These are phyloP conservation scores for Lodderomyces metapsilosis DNA, from an alignment of 1,139 yeast species.

Conservation along the genomic window DNA sequence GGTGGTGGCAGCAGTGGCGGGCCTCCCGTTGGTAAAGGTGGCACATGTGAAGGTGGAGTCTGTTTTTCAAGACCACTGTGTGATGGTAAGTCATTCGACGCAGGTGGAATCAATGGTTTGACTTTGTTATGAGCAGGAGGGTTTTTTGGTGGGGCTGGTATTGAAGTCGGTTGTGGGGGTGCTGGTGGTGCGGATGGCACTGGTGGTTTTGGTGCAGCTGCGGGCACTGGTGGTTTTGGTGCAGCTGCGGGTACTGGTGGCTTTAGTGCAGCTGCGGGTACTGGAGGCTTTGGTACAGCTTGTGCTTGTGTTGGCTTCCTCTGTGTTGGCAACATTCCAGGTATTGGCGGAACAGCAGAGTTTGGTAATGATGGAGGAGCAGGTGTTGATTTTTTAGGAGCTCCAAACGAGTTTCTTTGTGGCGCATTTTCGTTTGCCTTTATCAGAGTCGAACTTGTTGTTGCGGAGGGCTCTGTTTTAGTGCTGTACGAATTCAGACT, in stretches of 20 bases:
- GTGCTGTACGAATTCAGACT: constrained; percentile 17
- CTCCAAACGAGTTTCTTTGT: not conserved
- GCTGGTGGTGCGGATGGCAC: constrained; percentile 12
- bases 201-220: too few relatives aligned
- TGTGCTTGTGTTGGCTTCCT: constrained; percentile 6
- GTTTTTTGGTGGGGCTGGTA: constrained; percentile 2
- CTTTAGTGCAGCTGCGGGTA: constrained; percentile 5
- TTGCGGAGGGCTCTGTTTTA: constrained; percentile 13
- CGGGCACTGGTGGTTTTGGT: too few relatives aligned
- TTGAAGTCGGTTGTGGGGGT: constrained; percentile 11
- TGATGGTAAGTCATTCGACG: not conserved
- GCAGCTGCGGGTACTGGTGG: too few relatives aligned
- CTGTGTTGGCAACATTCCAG: constrained; percentile 4
- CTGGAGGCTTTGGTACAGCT: constrained; percentile 5
- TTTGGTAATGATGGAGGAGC: constrained; percentile 7
- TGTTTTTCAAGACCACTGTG: not conserved
- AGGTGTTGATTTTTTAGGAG: not conserved
- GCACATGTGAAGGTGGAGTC: constrained; percentile 11
- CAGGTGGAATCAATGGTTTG: not conserved
- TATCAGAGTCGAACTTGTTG: not conserved
- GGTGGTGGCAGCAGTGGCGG: constrained; percentile 19
- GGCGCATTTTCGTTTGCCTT: not conserved
- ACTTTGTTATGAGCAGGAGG: constrained; percentile 9
- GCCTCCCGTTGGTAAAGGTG: constrained; percentile 14
- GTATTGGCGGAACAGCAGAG: constrained; percentile 6